Evolutionary conservation across 371 early-diverging fungal genomes (phyloP).

Genomic region (Lichtheimia hyalospora): DNA sequence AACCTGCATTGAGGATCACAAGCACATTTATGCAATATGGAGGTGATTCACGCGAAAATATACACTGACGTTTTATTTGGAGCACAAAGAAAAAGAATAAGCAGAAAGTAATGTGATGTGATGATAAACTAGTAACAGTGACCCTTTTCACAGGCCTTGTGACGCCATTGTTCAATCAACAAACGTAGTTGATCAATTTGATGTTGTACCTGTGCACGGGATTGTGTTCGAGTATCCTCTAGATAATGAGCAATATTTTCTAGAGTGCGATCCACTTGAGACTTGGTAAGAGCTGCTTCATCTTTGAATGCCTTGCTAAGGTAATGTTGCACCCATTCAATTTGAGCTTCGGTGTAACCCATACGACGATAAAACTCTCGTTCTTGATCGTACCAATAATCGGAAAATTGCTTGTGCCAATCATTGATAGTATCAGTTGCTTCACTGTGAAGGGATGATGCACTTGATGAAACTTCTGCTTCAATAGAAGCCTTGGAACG

Average conservation of each 20-base stretch:
- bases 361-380: constrained; percentile 34
- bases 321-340: constrained; percentile 41
- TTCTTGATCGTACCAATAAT: constrained; percentile 39
- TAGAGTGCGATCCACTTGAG: constrained; percentile 26
- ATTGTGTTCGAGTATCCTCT: constrained; percentile 33
- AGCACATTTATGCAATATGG: too few relatives aligned
- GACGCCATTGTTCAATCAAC: constrained; percentile 31
- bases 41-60: too few relatives aligned
- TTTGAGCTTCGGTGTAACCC: constrained; percentile 48
- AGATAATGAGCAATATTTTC: constrained; percentile 34
- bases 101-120: too few relatives aligned
- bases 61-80: too few relatives aligned
- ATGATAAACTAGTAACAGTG: too few relatives aligned
- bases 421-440: constrained; percentile 19
- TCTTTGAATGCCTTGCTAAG: constrained; percentile 28
- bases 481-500: background rate
- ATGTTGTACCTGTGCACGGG: constrained; percentile 29
- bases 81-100: too few relatives aligned
- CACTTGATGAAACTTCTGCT: constrained; percentile 2
- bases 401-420: constrained; percentile 30
- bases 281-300: constrained; percentile 24
- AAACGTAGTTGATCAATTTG: constrained; percentile 35
- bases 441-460: constrained; percentile 13
- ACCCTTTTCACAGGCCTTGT: background rate
- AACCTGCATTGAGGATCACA: too few relatives aligned